Evolutionary conservation across 163 green algal species (phyloP), one percentile per base, ranked within the genome.

Genomic region (Coccomyxa subellipsoidea): DNA sequence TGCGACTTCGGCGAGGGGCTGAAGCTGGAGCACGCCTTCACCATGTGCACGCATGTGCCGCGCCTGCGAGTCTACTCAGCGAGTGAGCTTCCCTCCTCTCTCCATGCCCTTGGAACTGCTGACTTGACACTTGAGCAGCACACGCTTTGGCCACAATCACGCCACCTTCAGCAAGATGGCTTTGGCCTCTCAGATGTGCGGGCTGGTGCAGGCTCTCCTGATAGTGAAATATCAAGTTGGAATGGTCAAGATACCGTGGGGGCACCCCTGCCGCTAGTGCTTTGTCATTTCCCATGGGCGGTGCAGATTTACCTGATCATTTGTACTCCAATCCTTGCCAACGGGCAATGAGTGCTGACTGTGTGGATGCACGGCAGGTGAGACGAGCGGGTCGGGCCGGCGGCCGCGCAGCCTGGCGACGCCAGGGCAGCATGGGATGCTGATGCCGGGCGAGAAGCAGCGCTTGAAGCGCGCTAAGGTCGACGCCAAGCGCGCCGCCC

Each of bases 401-500:
- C 71, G 79, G 79, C 35, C 54, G 54, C 59, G 18, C 34, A 79
- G 78, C 69, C 79, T 87, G 76, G 69, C 84, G 69, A 69, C 84
- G 53, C 75, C 78, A 80, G 81, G 80, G 32, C 18, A 7, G 78
- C 47, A 72, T 38, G 69, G 69, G 47, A 54, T 69, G n/a, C 53
- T 84, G 38, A 32, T 75, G 34, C 47, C 85, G 72, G 88, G 88
- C 2, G 83, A 90, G 36, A 89, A 91, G 82, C 76, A 78, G 69
- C 75, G 66, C 31, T 32, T 87, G 38, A 85, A 85, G 37, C 80
- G 71, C 37, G 85, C 89, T 35, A 54, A 66, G 21, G 82, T 86
- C 36, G 76, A 85, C 21, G 79, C 82, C 7, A 90, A 89, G 82
- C 84, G 88, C 7, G 87, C 88, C 3, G 85, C 84, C 25, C 82